Percentiles rank a stretch among this genome's conserved stretches.
Evolutionary conservation across 768 basidiomycete species (phyloP).

Genomic region (Collybia nuda): DNA sequence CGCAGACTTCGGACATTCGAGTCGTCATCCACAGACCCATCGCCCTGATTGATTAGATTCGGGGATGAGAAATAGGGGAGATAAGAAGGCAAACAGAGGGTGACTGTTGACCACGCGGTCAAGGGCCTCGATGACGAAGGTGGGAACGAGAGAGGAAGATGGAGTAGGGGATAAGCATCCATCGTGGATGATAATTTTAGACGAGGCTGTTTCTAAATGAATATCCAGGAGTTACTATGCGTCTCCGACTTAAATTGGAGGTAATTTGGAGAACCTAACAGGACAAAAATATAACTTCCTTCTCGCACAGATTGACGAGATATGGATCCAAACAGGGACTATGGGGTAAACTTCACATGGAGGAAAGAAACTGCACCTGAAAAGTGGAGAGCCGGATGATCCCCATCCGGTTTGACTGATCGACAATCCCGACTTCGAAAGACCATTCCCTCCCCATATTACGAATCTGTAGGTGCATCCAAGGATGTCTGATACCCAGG

Average conservation of each 20-base stretch:
- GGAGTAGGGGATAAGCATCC: constrained; percentile 54
- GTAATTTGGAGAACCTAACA: background rate
- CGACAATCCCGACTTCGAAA: constrained; percentile 74
- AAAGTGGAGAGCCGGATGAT: constrained; percentile 74
- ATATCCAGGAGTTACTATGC: too few species aligned
- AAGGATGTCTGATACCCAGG: constrained; percentile 65
- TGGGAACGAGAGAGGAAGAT: constrained; percentile 72
- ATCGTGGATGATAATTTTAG: constrained; percentile 37
- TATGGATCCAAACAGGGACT: background rate
- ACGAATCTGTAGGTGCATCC: constrained; percentile 77
- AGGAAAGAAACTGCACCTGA: constrained; percentile 51
- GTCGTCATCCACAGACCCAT: constrained; percentile 17
- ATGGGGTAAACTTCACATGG: background rate
- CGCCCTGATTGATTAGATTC: constrained; percentile 27
- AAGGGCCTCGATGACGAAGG: constrained; percentile 50
- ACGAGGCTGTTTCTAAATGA: constrained; percentile 50
- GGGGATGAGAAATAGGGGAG: constrained; percentile 61
- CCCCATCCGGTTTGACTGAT: constrained; percentile 58
- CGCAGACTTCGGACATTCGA: constrained; percentile 11
- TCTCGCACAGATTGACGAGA: background rate
- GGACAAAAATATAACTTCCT: too few species aligned
- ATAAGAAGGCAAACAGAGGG: constrained; percentile 58
- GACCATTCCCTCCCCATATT: constrained; percentile 69
- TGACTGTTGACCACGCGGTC: constrained; percentile 70
- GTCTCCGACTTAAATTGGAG: background rate